Evolutionary conservation across 2,329 filamentous ascomycete genomes (phyloP).

Genomic region (Exophiala xenobiotica): DNA sequence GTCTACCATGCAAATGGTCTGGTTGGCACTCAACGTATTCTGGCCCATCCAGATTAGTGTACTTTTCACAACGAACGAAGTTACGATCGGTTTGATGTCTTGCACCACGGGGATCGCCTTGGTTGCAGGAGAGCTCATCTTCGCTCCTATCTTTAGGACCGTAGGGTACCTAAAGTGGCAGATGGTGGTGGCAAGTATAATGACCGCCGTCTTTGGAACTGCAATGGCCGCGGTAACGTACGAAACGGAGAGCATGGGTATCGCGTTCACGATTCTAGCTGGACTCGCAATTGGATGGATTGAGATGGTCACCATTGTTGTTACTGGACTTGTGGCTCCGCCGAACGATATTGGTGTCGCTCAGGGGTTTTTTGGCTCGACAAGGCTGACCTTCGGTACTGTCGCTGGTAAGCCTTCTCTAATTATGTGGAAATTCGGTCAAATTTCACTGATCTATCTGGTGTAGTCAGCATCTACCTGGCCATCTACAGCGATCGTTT

Average conservation of each 20-base stretch:
- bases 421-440: not conserved
- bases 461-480: slow-evolving; percentile 30
- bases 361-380: slow-evolving; percentile 30
- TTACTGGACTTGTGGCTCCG: slow-evolving; percentile 28
- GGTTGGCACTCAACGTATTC: slow-evolving; percentile 47
- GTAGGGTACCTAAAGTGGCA: slow-evolving; percentile 27
- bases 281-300: slow-evolving; percentile 32
- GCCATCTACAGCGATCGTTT: slow-evolving; percentile 27
- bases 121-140: slow-evolving; percentile 18
- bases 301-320: slow-evolving; percentile 31
- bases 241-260: slow-evolving; percentile 22
- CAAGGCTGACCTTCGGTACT: slow-evolving; percentile 28
- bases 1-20: slow-evolving; percentile 46
- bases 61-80: slow-evolving; percentile 42
- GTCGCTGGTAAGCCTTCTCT: slow-evolving; percentile 19
- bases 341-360: slow-evolving; percentile 33
- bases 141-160: slow-evolving; percentile 34
- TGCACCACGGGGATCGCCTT: slow-evolving; percentile 25
- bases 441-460: slow-evolving; percentile 3
- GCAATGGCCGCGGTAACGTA: slow-evolving; percentile 27
- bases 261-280: slow-evolving; percentile 31
- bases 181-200: slow-evolving; percentile 19
- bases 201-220: slow-evolving; percentile 28
- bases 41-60: slow-evolving; percentile 46
- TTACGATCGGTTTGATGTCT: slow-evolving; percentile 45